Evolutionary conservation across 176 grass and related monocot genomes (phyloP), one percentile per base, ranked within the genome.

Genomic region (Rhynchospora breviuscula): DNA sequence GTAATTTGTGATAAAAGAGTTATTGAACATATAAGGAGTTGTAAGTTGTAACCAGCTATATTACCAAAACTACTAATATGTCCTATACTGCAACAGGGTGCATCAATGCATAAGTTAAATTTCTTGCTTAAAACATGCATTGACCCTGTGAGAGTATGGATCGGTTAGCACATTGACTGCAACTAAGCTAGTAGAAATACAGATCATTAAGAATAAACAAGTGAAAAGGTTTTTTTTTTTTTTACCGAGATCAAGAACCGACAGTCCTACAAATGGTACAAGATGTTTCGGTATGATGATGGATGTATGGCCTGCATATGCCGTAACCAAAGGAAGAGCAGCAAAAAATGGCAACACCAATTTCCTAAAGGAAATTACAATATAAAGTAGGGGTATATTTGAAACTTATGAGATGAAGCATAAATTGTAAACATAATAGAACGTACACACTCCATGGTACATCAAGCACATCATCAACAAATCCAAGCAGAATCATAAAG

Each of bases 401-500:
- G 21, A 76, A 53, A 77, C 49, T 2, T 72, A 44, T 7, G 26
- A 12, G 17, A 73, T 73, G 10, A 26, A 76, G 8, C 3, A 43
- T 12, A 71, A 78, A 54, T 18, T 4, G 26, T 78, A 22, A 86
- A 9, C 40, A 63, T 48, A 17, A 53, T 86, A 65, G 22, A 88
- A 90, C 94, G 61, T 97, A 97, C 94, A 93, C 89, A 93, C 94
- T 97, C 94, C 94, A 97, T 57, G 94, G 94, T 75, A 97, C 44
- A 85, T 97, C 94, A 82, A 97, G 94, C 86, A 97, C 94, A 93
- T 97, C 94, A 23, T 97, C 94, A 8, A 97, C 90, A 91, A 97
- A 97, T 78, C 94, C 94, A 84, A 97, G 94, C 81, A 97, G 94
- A 84, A 93, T 91, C 94, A 97, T 97, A 86, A 97, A 97, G 79